Percentiles rank a stretch among this genome's conserved stretches.
phyloP scores from a whole-genome alignment of 75 land plant species.

The Picea glauca region DNA sequence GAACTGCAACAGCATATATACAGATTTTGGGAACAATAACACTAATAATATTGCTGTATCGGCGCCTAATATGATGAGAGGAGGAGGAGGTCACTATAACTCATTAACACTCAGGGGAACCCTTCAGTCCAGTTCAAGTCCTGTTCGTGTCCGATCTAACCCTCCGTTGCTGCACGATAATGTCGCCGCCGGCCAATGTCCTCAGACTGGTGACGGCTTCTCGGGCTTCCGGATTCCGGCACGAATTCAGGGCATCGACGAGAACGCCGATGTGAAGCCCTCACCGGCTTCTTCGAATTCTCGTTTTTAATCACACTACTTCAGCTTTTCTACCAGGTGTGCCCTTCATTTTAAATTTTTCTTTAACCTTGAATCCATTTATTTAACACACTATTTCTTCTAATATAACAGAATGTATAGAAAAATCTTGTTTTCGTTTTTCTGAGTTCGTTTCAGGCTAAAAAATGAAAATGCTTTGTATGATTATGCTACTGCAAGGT shows the following conservation, averaged over 20 bases:
- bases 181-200: neutral
- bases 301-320: neutral
- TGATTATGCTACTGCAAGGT: too few relatives aligned
- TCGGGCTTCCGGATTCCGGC: conserved; percentile 55
- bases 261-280: conserved; percentile 23
- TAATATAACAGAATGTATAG: too few relatives aligned
- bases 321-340: neutral
- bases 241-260: conserved; percentile 62
- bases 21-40: neutral
- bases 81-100: neutral
- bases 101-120: conserved; percentile 57
- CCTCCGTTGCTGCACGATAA: conserved; percentile 15
- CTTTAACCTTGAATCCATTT: too few relatives aligned
- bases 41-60: neutral
- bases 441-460: too few relatives aligned
- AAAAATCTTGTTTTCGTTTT: too few relatives aligned
- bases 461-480: too few relatives aligned
- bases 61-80: neutral
- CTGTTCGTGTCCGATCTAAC: conserved; percentile 41
- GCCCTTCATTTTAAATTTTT: too few relatives aligned
- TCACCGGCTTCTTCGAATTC: conserved; percentile 2
- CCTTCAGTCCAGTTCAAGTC: conserved; percentile 78
- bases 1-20: neutral
- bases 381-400: too few relatives aligned
- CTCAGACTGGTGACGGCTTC: conserved; percentile 19